Percentiles rank a stretch among this genome's conserved stretches.
phyloP scores from a whole-genome alignment of 2,329 filamentous ascomycete genomes.

The Fusarium sp. region DNA sequence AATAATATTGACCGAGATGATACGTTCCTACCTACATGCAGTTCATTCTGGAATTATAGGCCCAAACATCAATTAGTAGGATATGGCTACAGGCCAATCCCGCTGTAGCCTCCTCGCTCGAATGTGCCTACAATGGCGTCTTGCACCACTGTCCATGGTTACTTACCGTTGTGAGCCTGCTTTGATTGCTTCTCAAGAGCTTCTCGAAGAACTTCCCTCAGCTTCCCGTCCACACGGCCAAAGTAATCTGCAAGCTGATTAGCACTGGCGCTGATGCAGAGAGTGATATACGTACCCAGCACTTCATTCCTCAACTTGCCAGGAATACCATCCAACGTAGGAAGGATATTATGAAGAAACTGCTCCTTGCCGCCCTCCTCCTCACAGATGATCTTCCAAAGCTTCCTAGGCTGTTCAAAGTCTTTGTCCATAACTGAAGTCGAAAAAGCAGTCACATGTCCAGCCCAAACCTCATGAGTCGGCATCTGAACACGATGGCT shows the following conservation, averaged over 20 bases:
- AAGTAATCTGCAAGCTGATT: conserved; percentile 3
- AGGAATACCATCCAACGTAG: conserved; percentile 27
- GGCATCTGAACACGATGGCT: conserved; percentile 36
- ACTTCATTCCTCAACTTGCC: conserved; percentile 27
- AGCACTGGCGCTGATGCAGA: neutral
- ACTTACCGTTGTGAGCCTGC: neutral
- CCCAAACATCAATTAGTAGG: neutral
- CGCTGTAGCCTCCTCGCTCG: neutral
- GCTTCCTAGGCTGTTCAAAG: conserved; percentile 36
- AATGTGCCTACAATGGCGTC: neutral
- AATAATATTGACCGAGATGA: neutral
- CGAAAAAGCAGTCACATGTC: conserved; percentile 32
- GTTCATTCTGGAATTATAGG: neutral
- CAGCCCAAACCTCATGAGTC: conserved; percentile 36
- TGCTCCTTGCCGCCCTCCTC: conserved; percentile 32
- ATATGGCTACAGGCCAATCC: neutral
- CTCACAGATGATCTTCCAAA: conserved; percentile 39
- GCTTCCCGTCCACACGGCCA: conserved; percentile 1
- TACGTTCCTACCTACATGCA: neutral
- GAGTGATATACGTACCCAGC: neutral
- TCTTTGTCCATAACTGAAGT: conserved; percentile 29
- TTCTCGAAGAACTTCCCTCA: neutral
- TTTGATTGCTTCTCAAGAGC: neutral
- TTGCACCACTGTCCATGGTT: neutral
- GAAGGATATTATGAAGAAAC: conserved; percentile 38